Evolutionary conservation across 805 yeast genomes (phyloP).

Genomic region (Candida montana): DNA sequence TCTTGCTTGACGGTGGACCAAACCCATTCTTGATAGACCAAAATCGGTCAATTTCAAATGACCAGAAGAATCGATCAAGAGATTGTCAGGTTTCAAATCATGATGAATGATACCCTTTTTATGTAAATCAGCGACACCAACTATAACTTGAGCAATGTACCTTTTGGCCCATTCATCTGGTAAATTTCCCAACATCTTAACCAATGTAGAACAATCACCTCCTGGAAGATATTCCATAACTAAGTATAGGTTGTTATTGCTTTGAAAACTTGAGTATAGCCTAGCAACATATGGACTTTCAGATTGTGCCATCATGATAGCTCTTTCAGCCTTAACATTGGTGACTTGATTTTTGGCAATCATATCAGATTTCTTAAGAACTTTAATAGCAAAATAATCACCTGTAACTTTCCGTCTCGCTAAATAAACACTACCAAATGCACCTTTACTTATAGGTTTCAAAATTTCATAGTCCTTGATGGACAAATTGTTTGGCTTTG

Average conservation of each 20-base stretch:
- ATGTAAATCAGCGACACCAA: conserved; percentile 89
- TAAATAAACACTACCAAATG: conserved; percentile 91
- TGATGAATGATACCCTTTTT: conserved; percentile 86
- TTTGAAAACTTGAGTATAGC: conserved; percentile 83
- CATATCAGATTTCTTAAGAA: conserved; percentile 89
- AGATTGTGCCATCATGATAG: conserved; percentile 96
- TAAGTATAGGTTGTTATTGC: conserved; percentile 74
- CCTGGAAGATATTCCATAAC: conserved; percentile 97
- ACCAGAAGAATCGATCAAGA: conserved; percentile 79
- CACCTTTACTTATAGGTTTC: conserved; percentile 94
- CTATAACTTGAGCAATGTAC: conserved; percentile 84
- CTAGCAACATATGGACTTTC: conserved; percentile 92
- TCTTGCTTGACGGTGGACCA: conserved; percentile 69
- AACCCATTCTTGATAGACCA: conserved; percentile 87
- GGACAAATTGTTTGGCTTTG: conserved; percentile 53
- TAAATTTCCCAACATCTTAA: conserved; percentile 74
- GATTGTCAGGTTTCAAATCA: conserved; percentile 92
- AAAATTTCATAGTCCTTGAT: conserved; percentile 85
- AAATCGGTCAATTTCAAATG: conserved; percentile 93
- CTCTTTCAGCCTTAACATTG: conserved; percentile 91
- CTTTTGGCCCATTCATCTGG: conserved; percentile 84
- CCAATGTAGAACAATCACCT: conserved; percentile 87
- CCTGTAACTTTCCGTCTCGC: conserved; percentile 83
- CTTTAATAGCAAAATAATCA: conserved; percentile 93
- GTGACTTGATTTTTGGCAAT: conserved; percentile 94